phyloP scores from a whole-genome alignment of 2,329 filamentous ascomycete species.

The Alternaria panax region DNA sequence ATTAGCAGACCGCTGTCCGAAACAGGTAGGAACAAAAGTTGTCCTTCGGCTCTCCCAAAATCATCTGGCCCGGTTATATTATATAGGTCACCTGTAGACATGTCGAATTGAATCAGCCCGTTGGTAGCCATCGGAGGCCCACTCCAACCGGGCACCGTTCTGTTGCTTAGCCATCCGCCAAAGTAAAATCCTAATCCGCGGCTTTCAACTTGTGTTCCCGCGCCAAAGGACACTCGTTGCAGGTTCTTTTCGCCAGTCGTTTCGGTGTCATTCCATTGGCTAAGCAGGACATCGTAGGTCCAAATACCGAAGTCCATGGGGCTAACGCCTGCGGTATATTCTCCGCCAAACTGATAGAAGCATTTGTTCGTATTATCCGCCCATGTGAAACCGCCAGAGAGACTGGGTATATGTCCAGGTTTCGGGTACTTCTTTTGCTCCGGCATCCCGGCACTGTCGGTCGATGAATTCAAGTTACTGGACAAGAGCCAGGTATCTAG shows the following conservation, averaged over 20 bases:
- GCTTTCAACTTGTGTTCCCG: constrained; percentile 62
- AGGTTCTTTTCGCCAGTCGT: constrained; percentile 49
- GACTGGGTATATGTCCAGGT: constrained; percentile 63
- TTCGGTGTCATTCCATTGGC: constrained; percentile 63
- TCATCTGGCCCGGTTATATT: constrained; percentile 63
- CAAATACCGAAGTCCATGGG: constrained; percentile 61
- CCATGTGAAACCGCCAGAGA: constrained; percentile 63
- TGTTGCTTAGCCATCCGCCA: constrained; percentile 68
- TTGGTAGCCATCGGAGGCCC: constrained; percentile 58
- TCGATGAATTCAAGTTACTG: constrained; percentile 61
- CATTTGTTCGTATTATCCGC: constrained; percentile 68
- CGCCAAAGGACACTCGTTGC: constrained; percentile 63
- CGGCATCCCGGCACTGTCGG: constrained; percentile 55
- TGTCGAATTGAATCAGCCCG: constrained; percentile 64
- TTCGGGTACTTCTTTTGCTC: constrained; percentile 66
- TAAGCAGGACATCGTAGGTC: constrained; percentile 64
- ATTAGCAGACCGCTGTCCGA: constrained; percentile 67
- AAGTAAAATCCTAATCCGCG: constrained; percentile 67
- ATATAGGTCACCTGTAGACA: constrained; percentile 60
- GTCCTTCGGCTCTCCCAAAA: constrained; percentile 65
- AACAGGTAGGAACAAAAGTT: constrained; percentile 66
- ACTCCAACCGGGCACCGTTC: constrained; percentile 61
- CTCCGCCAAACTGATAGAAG: constrained; percentile 69
- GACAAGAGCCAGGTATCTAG: constrained; percentile 64
- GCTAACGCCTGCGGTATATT: constrained; percentile 51